Conservation (phyloP, 1,284 basidiomycete genomes). For the Cystobasidium slooffiae region DNA sequence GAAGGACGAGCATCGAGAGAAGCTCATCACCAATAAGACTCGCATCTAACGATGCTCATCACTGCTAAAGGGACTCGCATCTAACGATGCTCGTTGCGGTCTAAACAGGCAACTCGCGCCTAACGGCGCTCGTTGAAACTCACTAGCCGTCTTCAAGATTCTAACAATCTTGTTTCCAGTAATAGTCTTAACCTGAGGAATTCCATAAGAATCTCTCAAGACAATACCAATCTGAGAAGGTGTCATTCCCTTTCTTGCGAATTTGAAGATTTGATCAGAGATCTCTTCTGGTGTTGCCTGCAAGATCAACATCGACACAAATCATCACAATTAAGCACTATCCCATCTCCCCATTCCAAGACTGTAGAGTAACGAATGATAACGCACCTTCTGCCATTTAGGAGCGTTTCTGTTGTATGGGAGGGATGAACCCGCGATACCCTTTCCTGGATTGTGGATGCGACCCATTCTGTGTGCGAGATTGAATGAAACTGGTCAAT, state of each 20-base stretch:
- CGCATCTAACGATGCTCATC: conserved; percentile 4
- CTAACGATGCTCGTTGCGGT: no score
- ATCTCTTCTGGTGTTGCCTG: conserved; percentile 93
- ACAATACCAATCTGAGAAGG: conserved; percentile 98
- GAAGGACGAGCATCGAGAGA: no score
- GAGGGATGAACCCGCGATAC: conserved; percentile 78
- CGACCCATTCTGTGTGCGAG: conserved; percentile 12
- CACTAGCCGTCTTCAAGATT: conserved; percentile 94
- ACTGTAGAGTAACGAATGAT: not conserved
- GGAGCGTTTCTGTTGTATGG: conserved; percentile 95
- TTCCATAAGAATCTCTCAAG: conserved; percentile 96
- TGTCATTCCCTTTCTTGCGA: conserved; percentile 95
- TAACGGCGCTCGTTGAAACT: conserved; percentile 54
- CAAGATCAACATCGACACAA: not conserved
- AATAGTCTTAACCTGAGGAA: conserved; percentile 94
- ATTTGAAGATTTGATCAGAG: conserved; percentile 93
- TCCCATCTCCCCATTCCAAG: conserved; percentile 3
- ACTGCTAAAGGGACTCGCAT: not conserved
- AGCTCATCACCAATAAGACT: no score
- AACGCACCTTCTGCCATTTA: conserved; percentile 75
- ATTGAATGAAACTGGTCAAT: not conserved
- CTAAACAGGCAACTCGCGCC: not conserved
- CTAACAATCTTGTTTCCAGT: conserved; percentile 99
- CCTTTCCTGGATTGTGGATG: conserved; percentile 56
- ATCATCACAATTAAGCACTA: not conserved